Conservation (phyloP, 306 rosid genomes). For the Quercus variabilis region DNA sequence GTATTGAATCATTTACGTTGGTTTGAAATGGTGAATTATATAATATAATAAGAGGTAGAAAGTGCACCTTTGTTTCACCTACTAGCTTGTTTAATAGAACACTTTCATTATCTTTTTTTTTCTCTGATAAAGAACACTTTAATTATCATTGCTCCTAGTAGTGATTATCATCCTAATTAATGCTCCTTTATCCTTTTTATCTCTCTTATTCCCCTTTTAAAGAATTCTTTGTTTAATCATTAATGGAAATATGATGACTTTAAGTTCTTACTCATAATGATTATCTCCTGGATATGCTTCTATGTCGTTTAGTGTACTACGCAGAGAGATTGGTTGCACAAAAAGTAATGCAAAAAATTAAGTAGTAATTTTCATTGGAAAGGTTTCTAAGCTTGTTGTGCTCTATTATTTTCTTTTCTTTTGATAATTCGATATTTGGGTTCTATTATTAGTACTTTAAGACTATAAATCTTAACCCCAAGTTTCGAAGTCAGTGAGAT, state of each 20-base stretch:
- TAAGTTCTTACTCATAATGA: background rate
- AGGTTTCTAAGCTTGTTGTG: too few species aligned
- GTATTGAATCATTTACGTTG: background rate
- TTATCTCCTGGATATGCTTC: background rate
- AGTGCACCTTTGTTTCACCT: background rate
- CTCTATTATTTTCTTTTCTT: too few species aligned
- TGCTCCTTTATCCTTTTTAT: background rate
- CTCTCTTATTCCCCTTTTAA: background rate
- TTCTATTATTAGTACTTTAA: too few species aligned
- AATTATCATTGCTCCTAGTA: background rate
- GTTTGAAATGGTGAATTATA: background rate
- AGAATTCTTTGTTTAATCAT: background rate
- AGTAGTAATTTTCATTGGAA: too few species aligned
- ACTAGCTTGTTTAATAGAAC: too few species aligned
- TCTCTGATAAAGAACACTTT: too few species aligned
- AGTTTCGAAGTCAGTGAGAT: too few species aligned
- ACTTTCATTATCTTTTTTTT: background rate
- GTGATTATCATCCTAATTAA: too few species aligned
- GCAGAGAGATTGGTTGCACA: background rate
- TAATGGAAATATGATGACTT: background rate
- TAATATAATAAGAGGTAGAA: background rate
- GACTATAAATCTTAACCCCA: too few species aligned
- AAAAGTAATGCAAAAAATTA: too few species aligned
- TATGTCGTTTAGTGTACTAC: background rate
- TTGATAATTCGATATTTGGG: too few species aligned